Evolutionary conservation across 225 moss, liverwort and hornwort genomes (phyloP).

Genomic region (Marchantia polymorpha): DNA sequence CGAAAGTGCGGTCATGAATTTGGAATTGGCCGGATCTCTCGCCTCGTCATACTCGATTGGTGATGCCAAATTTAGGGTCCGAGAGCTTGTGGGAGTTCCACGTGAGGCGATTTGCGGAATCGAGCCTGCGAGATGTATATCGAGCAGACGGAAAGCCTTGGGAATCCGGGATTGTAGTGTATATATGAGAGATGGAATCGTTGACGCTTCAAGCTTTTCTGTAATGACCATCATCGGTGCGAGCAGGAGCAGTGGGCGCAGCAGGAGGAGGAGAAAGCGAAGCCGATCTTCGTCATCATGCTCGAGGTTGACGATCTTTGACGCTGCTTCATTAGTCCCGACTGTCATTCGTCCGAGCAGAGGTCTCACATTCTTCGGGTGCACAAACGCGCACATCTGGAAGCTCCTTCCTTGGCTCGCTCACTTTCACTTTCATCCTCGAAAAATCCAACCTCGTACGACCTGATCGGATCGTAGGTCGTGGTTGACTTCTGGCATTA

Average conservation of each 20-base stretch:
- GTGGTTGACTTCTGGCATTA: neutral
- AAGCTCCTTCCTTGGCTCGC: neutral
- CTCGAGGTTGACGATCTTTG: neutral
- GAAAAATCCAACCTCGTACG: neutral
- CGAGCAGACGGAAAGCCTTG: neutral
- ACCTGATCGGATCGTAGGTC: neutral
- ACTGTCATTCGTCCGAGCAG: neutral
- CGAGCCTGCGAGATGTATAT: neutral
- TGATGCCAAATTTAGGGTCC: neutral
- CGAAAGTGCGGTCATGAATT: neutral
- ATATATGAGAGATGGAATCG: neutral
- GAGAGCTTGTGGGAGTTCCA: neutral
- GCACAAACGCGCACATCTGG: neutral
- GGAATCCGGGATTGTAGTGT: neutral
- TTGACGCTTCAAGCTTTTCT: neutral
- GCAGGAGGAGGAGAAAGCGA: neutral
- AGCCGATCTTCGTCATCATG: neutral
- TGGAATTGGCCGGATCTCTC: neutral
- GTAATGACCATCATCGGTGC: neutral
- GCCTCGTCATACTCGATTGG: neutral
- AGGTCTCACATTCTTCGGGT: neutral
- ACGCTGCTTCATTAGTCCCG: neutral
- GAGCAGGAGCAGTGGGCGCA: neutral
- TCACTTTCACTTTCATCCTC: too few relatives aligned
- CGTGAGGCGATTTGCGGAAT: neutral